A percentile compares a stretch with the other conserved stretches of the same genome.
Conservation (phyloP, 352 stramenopile species). For the Phytophthora vignae region DNA sequence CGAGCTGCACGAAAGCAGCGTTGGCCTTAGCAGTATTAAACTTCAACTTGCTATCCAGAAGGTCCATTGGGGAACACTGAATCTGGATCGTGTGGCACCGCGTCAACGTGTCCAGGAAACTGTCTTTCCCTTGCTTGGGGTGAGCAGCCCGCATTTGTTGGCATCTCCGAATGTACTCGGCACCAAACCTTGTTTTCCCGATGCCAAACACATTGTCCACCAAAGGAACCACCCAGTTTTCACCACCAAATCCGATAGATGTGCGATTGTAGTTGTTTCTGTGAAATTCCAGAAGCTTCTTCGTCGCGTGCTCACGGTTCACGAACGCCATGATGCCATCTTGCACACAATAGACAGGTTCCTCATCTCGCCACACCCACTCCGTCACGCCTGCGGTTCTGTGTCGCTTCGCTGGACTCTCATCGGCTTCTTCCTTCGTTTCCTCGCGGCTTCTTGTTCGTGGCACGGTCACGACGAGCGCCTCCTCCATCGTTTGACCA, state of each 20-base stretch:
- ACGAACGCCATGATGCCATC: conserved; percentile 3
- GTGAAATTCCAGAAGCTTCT: conserved; percentile 9
- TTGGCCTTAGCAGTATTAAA: neutral
- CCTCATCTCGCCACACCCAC: neutral
- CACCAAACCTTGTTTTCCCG: conserved; percentile 16
- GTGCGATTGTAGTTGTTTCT: neutral
- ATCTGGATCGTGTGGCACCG: conserved; percentile 21
- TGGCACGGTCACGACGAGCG: neutral
- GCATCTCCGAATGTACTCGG: conserved; percentile 18
- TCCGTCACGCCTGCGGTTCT: neutral
- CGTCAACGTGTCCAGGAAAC: neutral
- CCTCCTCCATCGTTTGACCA: neutral
- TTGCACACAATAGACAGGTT: neutral
- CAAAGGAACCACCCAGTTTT: conserved; percentile 9
- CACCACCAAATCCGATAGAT: too few relatives aligned
- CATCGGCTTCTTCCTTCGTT: neutral
- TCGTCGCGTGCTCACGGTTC: conserved; percentile 7
- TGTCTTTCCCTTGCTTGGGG: neutral
- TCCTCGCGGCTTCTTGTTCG: neutral
- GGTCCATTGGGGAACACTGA: neutral
- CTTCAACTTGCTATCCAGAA: neutral
- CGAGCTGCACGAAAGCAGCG: neutral
- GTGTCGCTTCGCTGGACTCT: neutral
- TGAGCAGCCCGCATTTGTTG: neutral
- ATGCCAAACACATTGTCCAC: conserved; percentile 16